Conservation (phyloP, 768 basidiomycete genomes). For the Guyanaporus albipodus region DNA sequence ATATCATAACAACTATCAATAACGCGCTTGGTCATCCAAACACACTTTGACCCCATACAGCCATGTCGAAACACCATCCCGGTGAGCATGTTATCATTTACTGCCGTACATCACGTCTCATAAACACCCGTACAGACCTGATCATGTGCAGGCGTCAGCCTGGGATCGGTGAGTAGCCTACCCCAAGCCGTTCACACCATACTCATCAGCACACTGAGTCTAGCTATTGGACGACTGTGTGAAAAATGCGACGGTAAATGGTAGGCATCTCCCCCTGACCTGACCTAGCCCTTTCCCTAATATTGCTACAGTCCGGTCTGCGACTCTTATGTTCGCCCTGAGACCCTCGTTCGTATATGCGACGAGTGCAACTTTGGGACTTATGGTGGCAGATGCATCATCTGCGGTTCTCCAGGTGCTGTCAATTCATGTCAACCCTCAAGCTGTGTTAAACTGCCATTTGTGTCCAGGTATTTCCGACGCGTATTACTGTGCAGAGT, state of each 20-base stretch:
- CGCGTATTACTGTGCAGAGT: slow-evolving; percentile 98
- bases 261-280: slow-evolving; percentile 41
- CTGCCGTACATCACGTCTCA: background rate
- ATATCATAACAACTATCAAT: slow-evolving; percentile 11
- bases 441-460: background rate
- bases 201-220: slow-evolving; percentile 5
- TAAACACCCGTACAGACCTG: slow-evolving; percentile 60
- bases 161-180: slow-evolving; percentile 73
- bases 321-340: slow-evolving; percentile 98
- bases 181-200: background rate
- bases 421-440: background rate
- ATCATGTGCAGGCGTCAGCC: slow-evolving; percentile 99
- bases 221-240: slow-evolving; percentile 96
- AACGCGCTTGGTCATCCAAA: slow-evolving; percentile 5
- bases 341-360: slow-evolving; percentile 96
- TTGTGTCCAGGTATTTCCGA: slow-evolving; percentile 81
- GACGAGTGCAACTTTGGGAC: slow-evolving; percentile 99
- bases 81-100: slow-evolving; percentile 39
- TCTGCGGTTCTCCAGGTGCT: slow-evolving; percentile 92
- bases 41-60: slow-evolving; percentile 12
- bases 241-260: slow-evolving; percentile 99
- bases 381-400: slow-evolving; percentile 96
- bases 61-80: slow-evolving; percentile 90
- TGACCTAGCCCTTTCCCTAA: background rate
- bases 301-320: slow-evolving; percentile 77